phyloP scores from a whole-genome alignment of 2,329 filamentous ascomycete genomes.

The Annulohypoxylon truncatum region DNA sequence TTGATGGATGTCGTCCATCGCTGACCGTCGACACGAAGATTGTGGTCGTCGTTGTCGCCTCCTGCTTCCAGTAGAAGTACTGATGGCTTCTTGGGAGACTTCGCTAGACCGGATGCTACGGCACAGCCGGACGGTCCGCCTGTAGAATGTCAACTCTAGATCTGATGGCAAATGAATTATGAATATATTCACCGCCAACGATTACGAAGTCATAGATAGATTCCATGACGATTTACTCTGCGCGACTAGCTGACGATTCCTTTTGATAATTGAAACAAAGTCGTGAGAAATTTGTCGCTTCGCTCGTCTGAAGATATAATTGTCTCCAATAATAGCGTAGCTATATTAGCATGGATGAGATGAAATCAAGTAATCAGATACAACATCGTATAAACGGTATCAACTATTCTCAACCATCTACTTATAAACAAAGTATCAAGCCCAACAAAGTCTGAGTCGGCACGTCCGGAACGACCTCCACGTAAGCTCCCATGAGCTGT shows the following conservation, averaged over 20 bases:
- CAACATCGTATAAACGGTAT: neutral
- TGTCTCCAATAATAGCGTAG: neutral
- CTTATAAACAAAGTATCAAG: neutral
- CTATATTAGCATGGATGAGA: too few species aligned
- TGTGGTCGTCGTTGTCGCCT: conserved; percentile 57
- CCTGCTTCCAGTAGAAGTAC: conserved; percentile 73
- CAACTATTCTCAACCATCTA: neutral
- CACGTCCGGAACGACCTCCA: neutral
- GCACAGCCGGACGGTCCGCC: conserved; percentile 69
- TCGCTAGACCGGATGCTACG: conserved; percentile 64
- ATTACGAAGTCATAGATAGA: conserved; percentile 49
- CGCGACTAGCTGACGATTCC: neutral
- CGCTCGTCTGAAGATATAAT: neutral
- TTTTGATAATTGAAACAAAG: neutral
- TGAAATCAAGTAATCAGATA: neutral
- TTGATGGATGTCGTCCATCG: conserved; percentile 64
- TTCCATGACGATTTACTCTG: conserved; percentile 12
- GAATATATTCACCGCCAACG: conserved; percentile 47
- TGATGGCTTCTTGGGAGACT: conserved; percentile 57
- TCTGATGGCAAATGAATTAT: neutral
- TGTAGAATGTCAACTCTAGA: conserved; percentile 42
- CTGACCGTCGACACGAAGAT: conserved; percentile 62
- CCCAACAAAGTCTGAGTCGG: neutral
- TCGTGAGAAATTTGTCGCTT: too few species aligned
- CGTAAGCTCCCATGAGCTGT: neutral